Percentiles rank a stretch among this genome's conserved stretches.
Conservation (phyloP, 2,329 filamentous ascomycete species). For the Pleoardoris graminearum region DNA sequence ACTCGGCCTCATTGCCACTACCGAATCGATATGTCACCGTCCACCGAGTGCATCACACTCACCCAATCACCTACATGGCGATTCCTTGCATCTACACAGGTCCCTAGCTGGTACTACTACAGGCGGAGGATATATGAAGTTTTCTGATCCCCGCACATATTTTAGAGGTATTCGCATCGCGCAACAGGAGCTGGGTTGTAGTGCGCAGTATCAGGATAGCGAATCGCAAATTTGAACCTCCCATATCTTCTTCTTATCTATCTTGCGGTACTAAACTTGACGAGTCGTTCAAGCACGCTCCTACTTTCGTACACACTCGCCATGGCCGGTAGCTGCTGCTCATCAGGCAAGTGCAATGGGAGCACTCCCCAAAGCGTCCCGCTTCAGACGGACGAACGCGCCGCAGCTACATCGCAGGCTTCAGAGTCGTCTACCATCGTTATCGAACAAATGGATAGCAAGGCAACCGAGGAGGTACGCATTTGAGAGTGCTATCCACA, state of each 20-base stretch:
- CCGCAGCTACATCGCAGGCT: not conserved
- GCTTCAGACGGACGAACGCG: not conserved
- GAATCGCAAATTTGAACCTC: too few species aligned
- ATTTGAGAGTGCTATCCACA: not conserved
- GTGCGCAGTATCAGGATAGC: not conserved
- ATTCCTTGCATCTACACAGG: too few species aligned
- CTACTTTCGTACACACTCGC: not conserved
- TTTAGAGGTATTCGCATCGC: too few species aligned
- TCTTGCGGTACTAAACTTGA: too few species aligned
- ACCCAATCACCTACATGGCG: too few species aligned
- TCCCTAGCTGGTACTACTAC: too few species aligned
- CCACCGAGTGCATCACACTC: not conserved
- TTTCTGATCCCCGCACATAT: too few species aligned
- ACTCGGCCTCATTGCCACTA: not conserved
- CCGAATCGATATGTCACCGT: conserved; percentile 1
- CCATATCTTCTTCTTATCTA: too few species aligned
- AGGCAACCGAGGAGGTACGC: not conserved
- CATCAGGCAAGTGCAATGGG: not conserved
- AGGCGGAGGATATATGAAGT: too few species aligned
- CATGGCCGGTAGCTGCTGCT: conserved; percentile 24
- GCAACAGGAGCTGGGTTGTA: too few species aligned
- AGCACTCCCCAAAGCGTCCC: not conserved
- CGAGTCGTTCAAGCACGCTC: not conserved
- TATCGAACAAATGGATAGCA: not conserved
- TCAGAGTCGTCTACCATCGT: not conserved